Percentiles rank a stretch among this genome's conserved stretches.
Conservation (phyloP, 1,139 yeast genomes). For the Saccharomyces hybrid region DNA sequence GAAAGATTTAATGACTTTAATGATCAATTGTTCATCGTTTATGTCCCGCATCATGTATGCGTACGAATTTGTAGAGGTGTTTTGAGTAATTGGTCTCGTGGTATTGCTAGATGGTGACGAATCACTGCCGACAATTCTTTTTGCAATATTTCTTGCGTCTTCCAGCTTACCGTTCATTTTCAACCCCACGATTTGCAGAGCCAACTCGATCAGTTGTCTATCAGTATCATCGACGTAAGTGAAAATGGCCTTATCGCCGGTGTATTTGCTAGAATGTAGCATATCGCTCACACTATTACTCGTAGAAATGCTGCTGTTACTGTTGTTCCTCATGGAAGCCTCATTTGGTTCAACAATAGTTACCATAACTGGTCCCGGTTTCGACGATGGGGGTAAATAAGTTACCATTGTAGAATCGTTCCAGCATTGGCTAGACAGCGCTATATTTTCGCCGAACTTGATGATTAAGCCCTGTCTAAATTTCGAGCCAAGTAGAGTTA, state of each 20-base stretch:
- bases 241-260: too few relatives aligned
- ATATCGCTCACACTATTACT: too few relatives aligned
- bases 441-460: constrained; percentile 76
- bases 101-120: too few relatives aligned
- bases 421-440: constrained; percentile 93
- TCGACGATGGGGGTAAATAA: constrained; percentile 81
- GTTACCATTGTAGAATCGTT: constrained; percentile 90
- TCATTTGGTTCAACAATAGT: constrained; percentile 50
- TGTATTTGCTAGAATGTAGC: too few relatives aligned
- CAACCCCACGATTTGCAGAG: too few relatives aligned
- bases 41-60: not conserved
- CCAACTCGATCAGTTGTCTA: too few relatives aligned
- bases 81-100: not conserved
- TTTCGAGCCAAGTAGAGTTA: constrained; percentile 79
- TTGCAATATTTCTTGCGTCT: too few relatives aligned
- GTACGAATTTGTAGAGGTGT: constrained; percentile 9
- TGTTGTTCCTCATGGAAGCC: constrained; percentile 2
- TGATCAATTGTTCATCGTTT: constrained; percentile 49
- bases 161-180: too few relatives aligned
- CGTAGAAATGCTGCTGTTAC: not conserved
- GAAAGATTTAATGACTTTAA: constrained; percentile 53
- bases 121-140: too few relatives aligned
- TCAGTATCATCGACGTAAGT: too few relatives aligned
- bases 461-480: constrained; percentile 77
- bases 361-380: constrained; percentile 87